Evolutionary conservation across 192 early-diverging fungal species (phyloP).

Genomic region (Coemansia sp.): DNA sequence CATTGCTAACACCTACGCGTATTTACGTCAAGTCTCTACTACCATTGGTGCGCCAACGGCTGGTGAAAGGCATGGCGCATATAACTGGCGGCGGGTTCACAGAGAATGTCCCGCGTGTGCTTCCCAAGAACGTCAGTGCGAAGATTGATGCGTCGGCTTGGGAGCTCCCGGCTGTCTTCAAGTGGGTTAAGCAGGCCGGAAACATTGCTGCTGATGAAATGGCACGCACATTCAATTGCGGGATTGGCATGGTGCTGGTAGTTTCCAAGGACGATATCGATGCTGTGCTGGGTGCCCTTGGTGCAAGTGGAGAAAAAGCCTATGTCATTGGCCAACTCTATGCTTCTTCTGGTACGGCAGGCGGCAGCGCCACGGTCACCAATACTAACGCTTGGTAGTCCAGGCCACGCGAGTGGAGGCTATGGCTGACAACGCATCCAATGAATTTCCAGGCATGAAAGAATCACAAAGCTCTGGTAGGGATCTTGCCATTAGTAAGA

Average conservation of each 20-base stretch:
- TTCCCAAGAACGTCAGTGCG: conserved; percentile 81
- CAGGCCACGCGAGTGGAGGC: not conserved
- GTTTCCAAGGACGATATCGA: conserved; percentile 64
- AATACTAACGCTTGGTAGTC: conserved; percentile 34
- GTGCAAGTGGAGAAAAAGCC: conserved; percentile 62
- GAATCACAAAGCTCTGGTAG: not conserved
- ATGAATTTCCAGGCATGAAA: conserved; percentile 5
- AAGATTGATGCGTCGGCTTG: conserved; percentile 78
- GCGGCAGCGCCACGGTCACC: conserved; percentile 17
- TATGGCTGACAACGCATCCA: not conserved
- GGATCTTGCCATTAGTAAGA: not conserved
- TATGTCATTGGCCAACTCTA: conserved; percentile 70
- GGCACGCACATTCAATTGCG: conserved; percentile 98
- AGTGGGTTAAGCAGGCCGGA: conserved; percentile 88
- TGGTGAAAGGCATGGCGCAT: conserved; percentile 96
- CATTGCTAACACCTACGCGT: conserved; percentile 88
- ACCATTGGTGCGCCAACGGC: conserved; percentile 64
- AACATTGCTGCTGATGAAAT: conserved; percentile 69
- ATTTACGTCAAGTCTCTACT: conserved; percentile 95
- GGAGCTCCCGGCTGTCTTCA: conserved; percentile 89
- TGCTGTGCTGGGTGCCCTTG: conserved; percentile 60
- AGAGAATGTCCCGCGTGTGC: conserved; percentile 95
- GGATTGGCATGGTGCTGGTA: conserved; percentile 96
- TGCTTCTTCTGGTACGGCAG: conserved; percentile 3
- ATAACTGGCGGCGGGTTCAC: conserved; percentile 98